A percentile compares a stretch with the other conserved stretches of the same genome.
phyloP scores from a whole-genome alignment of 2,329 filamentous ascomycete genomes.

The Trichoderma endophyticum region DNA sequence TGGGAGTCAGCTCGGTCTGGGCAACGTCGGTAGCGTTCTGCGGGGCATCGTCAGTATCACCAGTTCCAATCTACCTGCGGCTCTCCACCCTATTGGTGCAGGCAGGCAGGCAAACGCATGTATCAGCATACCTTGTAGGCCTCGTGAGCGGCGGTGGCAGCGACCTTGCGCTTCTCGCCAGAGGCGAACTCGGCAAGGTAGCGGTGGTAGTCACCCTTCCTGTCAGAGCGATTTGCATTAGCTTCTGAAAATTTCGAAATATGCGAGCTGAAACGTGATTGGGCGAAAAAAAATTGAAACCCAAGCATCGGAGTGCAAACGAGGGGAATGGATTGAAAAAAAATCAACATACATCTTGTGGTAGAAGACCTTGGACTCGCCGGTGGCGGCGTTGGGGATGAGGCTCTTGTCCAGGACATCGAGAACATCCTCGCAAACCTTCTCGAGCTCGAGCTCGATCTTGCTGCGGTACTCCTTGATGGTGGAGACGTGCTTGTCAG shows the following conservation, averaged over 20 bases:
- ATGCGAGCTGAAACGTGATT: slow-evolving; percentile 6
- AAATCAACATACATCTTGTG: slow-evolving; percentile 86
- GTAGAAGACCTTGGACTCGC: slow-evolving; percentile 99
- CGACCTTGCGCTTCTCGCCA: slow-evolving; percentile 86
- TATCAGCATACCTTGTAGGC: slow-evolving; percentile 79
- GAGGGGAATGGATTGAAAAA: neutral
- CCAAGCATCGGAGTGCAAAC: neutral
- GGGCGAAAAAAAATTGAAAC: neutral
- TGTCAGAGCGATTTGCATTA: slow-evolving; percentile 37
- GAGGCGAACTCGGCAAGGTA: slow-evolving; percentile 92
- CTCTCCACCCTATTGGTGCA: neutral
- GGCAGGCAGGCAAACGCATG: neutral
- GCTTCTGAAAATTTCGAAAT: slow-evolving; percentile 6
- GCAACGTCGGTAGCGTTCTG: slow-evolving; percentile 97
- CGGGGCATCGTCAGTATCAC: neutral
- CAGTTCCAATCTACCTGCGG: neutral
- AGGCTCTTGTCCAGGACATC: slow-evolving; percentile 89
- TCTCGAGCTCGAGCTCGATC: slow-evolving; percentile 96
- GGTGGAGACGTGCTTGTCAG: slow-evolving; percentile 87
- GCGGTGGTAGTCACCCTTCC: slow-evolving; percentile 97
- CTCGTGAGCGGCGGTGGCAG: slow-evolving; percentile 83
- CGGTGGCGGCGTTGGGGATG: slow-evolving; percentile 92
- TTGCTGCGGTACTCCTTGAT: slow-evolving; percentile 98
- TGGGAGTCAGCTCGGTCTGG: slow-evolving; percentile 94
- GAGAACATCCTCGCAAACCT: slow-evolving; percentile 97